These are phyloP conservation scores for Pseudophaeomoniella oleicola DNA, from an alignment of 2,329 filamentous ascomycete species.

Conservation along the genomic window DNA sequence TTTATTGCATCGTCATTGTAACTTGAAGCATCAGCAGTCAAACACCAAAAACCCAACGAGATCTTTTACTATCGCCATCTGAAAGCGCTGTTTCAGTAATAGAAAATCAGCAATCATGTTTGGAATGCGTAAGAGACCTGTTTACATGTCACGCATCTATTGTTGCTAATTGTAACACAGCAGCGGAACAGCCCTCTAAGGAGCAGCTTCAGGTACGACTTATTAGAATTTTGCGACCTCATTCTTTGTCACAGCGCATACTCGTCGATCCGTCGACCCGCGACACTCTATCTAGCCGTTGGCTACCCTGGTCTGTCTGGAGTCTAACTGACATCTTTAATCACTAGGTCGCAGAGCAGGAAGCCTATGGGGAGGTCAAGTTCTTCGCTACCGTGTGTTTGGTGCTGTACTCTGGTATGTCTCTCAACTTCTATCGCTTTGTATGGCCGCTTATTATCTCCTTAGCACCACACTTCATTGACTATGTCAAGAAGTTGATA, in stretches of 20 bases:
- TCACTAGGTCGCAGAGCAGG: conserved; percentile 34
- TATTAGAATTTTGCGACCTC: neutral
- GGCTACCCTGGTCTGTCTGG: too few species aligned
- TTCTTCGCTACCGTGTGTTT: conserved; percentile 38
- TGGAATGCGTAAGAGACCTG: conserved; percentile 23
- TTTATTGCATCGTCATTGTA: neutral
- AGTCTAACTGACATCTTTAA: too few species aligned
- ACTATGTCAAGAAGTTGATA: conserved; percentile 32
- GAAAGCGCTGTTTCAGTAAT: too few species aligned
- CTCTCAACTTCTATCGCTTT: conserved; percentile 1
- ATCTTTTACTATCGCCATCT: too few species aligned
- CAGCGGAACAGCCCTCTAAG: conserved; percentile 29
- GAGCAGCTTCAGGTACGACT: conserved; percentile 24
- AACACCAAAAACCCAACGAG: too few species aligned
- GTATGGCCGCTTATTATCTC: neutral
- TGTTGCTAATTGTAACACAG: too few species aligned
- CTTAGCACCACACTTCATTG: conserved; percentile 33
- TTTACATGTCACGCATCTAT: too few species aligned
- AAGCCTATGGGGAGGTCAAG: conserved; percentile 39
- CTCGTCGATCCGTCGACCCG: too few species aligned
- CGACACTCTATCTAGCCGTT: too few species aligned
- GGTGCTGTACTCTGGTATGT: conserved; percentile 48
- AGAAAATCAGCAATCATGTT: conserved; percentile 19
- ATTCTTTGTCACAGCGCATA: too few species aligned
- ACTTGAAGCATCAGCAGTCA: neutral